Evolutionary conservation across 208 protist species (phyloP).

Genomic region (Acanthamoeba healyi): DNA sequence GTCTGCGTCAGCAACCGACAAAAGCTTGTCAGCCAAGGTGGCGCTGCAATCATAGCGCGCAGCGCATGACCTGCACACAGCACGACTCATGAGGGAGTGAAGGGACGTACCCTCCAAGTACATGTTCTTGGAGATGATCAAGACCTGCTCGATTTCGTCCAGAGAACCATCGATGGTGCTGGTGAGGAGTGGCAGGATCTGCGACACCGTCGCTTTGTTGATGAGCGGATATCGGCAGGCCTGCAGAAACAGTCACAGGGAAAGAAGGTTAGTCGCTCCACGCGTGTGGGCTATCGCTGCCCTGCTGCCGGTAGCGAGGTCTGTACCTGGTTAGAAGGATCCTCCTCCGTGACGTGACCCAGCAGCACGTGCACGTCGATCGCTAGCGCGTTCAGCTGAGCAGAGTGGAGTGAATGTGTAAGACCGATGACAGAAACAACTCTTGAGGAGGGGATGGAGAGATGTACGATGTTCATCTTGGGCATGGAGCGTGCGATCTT

Average conservation of each 20-base stretch:
- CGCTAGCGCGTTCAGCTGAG: slow-evolving; percentile 1
- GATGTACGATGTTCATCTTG: slow-evolving; percentile 8
- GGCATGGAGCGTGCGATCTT: slow-evolving; percentile 20
- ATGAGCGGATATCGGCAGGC: background rate
- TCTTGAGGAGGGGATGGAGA: background rate
- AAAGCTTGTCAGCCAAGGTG: background rate
- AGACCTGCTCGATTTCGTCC: slow-evolving; percentile 15
- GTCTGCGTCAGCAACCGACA: background rate
- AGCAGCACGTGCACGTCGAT: slow-evolving; percentile 12
- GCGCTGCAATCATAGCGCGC: too few relatives aligned
- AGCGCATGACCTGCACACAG: too few relatives aligned
- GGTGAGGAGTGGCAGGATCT: slow-evolving; percentile 37
- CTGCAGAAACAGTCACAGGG: background rate
- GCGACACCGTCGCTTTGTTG: slow-evolving; percentile 1
- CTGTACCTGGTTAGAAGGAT: background rate
- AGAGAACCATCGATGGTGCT: slow-evolving; percentile 5
- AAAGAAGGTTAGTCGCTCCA: too few relatives aligned
- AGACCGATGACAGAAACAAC: background rate
- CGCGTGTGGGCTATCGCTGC: too few relatives aligned
- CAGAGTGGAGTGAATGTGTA: background rate
- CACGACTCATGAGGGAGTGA: too few relatives aligned
- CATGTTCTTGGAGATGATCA: slow-evolving; percentile 50
- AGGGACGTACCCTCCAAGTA: slow-evolving; percentile 32
- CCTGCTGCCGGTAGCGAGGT: too few relatives aligned
- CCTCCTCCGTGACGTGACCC: background rate